Evolutionary conservation across 2,329 filamentous ascomycete genomes (phyloP).

Genomic region (Dendrostoma leiphaemia): DNA sequence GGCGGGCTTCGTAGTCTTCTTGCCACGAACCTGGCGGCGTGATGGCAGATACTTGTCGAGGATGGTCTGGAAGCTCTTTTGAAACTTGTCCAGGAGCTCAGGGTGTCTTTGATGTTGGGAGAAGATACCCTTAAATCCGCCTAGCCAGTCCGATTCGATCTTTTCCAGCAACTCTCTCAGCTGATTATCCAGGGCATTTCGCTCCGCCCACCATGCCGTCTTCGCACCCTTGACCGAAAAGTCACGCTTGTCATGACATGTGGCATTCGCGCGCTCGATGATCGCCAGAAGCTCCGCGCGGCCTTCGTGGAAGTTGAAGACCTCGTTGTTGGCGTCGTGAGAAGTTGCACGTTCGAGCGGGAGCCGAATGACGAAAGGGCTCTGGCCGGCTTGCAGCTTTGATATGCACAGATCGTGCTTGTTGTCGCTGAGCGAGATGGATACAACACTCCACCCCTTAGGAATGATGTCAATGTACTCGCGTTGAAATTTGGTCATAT

Average conservation of each 20-base stretch:
- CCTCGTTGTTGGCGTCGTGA: conserved; percentile 72
- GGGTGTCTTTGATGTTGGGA: conserved; percentile 66
- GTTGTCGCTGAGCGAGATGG: conserved; percentile 78
- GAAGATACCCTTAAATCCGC: conserved; percentile 93
- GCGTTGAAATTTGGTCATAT: conserved; percentile 67
- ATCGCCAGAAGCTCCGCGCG: conserved; percentile 79
- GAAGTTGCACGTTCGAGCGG: conserved; percentile 81
- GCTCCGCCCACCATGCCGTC: conserved; percentile 84
- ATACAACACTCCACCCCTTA: conserved; percentile 78
- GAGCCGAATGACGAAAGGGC: conserved; percentile 82
- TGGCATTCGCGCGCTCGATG: conserved; percentile 77
- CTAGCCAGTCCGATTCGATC: conserved; percentile 91
- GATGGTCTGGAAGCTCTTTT: conserved; percentile 73
- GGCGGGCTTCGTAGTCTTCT: conserved; percentile 42
- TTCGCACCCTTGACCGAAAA: conserved; percentile 73
- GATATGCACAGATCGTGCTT: conserved; percentile 84
- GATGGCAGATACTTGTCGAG: conserved; percentile 86
- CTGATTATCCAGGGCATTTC: conserved; percentile 74
- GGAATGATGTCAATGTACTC: conserved; percentile 87
- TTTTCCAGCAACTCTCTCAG: conserved; percentile 77
- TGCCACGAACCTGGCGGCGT: conserved; percentile 60
- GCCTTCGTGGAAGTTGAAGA: conserved; percentile 81
- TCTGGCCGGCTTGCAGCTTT: conserved; percentile 72
- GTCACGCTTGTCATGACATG: conserved; percentile 70
- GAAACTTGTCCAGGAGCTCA: conserved; percentile 70